Conservation (phyloP, 179 eudicot genomes). For the Silene noctiflora region DNA sequence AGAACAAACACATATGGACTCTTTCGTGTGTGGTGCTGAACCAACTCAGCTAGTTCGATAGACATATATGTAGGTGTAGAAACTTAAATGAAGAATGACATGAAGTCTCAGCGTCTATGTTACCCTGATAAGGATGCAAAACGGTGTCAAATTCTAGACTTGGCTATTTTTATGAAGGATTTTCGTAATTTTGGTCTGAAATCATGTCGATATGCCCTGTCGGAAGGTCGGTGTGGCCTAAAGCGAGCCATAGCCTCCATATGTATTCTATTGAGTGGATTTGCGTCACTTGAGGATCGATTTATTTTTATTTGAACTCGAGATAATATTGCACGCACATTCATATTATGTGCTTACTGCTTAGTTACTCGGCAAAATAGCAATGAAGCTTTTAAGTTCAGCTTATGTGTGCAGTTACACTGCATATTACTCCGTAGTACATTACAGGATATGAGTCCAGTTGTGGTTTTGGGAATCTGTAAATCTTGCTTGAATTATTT, state of each 20-base stretch:
- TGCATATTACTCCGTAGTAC: not conserved
- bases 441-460: not conserved
- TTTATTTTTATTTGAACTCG: not conserved
- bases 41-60: not conserved
- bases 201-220: too few species aligned
- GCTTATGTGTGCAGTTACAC: too few species aligned
- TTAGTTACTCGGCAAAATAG: not conserved
- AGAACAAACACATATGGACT: not conserved
- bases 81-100: not conserved
- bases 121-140: too few species aligned
- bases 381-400: too few species aligned
- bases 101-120: too few species aligned
- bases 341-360: not conserved
- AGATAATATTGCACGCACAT: not conserved
- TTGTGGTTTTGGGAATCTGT: not conserved
- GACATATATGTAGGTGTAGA: not conserved
- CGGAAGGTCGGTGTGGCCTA: too few species aligned
- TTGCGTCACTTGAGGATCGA: not conserved
- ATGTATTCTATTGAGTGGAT: not conserved
- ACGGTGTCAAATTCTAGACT: too few species aligned
- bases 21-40: not conserved
- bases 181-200: too few species aligned
- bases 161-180: too few species aligned
- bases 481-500: not conserved
- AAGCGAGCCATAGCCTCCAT: not conserved